phyloP scores from a whole-genome alignment of 345 rosid genomes.

The Geranium rotundifolium region DNA sequence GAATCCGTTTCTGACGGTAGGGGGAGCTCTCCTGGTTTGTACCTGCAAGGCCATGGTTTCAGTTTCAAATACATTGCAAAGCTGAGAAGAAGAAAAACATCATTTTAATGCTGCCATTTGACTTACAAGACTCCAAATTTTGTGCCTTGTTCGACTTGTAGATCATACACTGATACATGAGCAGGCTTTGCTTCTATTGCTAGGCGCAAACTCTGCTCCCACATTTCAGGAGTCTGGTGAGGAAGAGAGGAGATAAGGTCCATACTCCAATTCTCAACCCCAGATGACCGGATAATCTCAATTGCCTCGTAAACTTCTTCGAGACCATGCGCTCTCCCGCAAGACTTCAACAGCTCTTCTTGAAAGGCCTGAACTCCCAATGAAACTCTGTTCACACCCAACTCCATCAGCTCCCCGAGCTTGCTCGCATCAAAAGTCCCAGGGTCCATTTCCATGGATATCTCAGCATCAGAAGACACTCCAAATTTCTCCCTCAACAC shows the following conservation, averaged over 20 bases:
- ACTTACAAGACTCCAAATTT: slow-evolving; percentile 75
- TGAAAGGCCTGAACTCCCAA: slow-evolving; percentile 93
- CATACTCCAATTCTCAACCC: slow-evolving; percentile 81
- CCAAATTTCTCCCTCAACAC: slow-evolving; percentile 52
- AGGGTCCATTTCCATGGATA: slow-evolving; percentile 97
- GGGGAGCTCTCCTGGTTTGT: slow-evolving; percentile 79
- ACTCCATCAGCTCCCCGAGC: slow-evolving; percentile 37
- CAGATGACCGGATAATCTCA: slow-evolving; percentile 45
- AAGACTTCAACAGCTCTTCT: slow-evolving; percentile 67
- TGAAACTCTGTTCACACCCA: slow-evolving; percentile 94
- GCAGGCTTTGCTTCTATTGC: slow-evolving; percentile 46
- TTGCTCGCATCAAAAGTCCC: slow-evolving; percentile 66
- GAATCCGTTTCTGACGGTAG: slow-evolving; percentile 73
- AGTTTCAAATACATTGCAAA: slow-evolving; percentile 1
- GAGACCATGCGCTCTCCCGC: slow-evolving; percentile 89
- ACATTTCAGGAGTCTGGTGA: slow-evolving; percentile 65
- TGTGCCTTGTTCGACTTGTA: slow-evolving; percentile 95
- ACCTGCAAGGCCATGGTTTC: slow-evolving; percentile 33
- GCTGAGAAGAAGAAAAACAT: background rate
- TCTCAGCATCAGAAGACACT: slow-evolving; percentile 47
- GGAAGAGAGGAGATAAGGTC: slow-evolving; percentile 93
- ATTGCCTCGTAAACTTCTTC: slow-evolving; percentile 68
- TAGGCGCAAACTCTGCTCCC: slow-evolving; percentile 72
- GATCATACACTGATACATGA: slow-evolving; percentile 85
- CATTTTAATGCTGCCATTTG: background rate